These are phyloP conservation scores for Eucalyptus pauciflora DNA, from an alignment of 345 rosid species.

Conservation along the genomic window DNA sequence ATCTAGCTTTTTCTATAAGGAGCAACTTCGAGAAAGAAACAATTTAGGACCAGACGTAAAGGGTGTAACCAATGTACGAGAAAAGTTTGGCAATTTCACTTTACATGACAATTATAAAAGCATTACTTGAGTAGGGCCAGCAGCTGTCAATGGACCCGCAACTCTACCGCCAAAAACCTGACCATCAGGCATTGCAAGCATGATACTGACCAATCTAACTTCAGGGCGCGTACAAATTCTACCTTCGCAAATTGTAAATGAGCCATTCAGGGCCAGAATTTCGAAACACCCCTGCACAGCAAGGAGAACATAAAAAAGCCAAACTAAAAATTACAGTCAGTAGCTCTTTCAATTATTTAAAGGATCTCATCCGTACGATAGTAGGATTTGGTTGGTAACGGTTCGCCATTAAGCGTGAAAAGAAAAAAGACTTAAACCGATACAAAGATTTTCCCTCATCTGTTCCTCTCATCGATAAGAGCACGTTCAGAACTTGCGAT, in stretches of 20 bases:
- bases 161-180: constrained; percentile 28
- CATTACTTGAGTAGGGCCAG: constrained; percentile 14
- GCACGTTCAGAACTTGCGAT: background rate
- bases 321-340: background rate
- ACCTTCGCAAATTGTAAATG: background rate
- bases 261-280: constrained; percentile 18
- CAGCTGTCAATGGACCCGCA: constrained; percentile 23
- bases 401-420: background rate
- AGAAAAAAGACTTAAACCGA: background rate
- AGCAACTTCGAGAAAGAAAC: background rate
- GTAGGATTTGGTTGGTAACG: background rate
- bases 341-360: background rate
- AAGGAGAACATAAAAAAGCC: background rate
- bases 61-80: background rate
- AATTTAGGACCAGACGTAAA: background rate
- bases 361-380: background rate
- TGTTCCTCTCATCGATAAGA: background rate
- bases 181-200: constrained; percentile 18
- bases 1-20: background rate
- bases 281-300: constrained; percentile 5
- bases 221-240: background rate
- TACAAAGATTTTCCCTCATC: background rate
- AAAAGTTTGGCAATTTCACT: background rate
- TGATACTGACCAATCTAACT: constrained; percentile 3
- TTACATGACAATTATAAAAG: background rate